These are phyloP conservation scores for Dendrobium chrysotoxum DNA, from an alignment of 106 monocot genomes.

Conservation along the genomic window DNA sequence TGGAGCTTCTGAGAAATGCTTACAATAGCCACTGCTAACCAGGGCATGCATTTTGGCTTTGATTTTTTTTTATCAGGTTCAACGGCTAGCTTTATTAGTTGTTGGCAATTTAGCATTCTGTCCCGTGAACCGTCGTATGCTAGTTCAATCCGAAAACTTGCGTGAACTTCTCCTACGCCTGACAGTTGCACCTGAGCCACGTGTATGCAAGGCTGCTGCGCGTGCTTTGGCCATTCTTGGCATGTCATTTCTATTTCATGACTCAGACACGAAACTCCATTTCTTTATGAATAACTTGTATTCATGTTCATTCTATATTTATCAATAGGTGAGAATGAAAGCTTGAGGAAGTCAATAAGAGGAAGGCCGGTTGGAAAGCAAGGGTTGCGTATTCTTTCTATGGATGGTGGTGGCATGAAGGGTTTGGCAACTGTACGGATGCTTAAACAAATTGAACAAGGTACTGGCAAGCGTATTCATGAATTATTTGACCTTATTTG, in stretches of 20 bases:
- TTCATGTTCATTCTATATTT: not conserved
- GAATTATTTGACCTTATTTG: constrained; percentile 98
- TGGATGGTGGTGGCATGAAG: constrained; percentile 99
- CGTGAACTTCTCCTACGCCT: constrained; percentile 80
- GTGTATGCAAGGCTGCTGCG: constrained; percentile 83
- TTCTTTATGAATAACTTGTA: not conserved
- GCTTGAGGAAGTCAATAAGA: constrained; percentile 68
- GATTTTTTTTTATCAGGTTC: constrained; percentile 48
- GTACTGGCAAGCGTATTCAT: constrained; percentile 90
- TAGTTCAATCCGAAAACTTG: constrained; percentile 74
- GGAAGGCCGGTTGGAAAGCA: constrained; percentile 63
- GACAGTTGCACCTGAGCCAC: constrained; percentile 36
- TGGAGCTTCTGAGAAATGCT: not conserved
- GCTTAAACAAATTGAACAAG: constrained; percentile 90
- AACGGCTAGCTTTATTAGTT: constrained; percentile 76
- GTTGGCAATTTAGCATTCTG: constrained; percentile 95
- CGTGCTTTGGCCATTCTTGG: constrained; percentile 99
- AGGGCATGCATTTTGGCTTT: not conserved
- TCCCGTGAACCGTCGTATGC: constrained; percentile 74
- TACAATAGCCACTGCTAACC: not conserved
- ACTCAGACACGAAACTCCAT: not conserved
- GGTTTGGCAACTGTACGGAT: constrained; percentile 94
- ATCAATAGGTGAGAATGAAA: constrained; percentile 87
- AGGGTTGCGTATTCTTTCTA: constrained; percentile 84
- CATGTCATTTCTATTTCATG: constrained; percentile 18